phyloP scores from a whole-genome alignment of 2,329 filamentous ascomycete species.

The Aspergillus eucalypticola region DNA sequence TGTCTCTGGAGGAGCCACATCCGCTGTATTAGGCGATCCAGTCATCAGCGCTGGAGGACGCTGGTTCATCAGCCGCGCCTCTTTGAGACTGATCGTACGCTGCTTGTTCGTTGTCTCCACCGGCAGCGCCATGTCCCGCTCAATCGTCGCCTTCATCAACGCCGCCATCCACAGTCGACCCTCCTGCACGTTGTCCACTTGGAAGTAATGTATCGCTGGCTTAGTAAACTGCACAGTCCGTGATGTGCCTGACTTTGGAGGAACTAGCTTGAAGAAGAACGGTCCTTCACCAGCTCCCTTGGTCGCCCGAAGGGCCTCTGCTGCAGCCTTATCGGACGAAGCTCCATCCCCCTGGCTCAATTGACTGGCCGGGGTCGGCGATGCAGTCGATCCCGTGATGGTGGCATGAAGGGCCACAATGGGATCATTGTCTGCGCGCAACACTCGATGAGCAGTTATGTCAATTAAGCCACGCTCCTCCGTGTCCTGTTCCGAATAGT shows the following conservation, averaged over 20 bases:
- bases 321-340: conserved; percentile 33
- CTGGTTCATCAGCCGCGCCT: conserved; percentile 84
- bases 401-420: conserved; percentile 89
- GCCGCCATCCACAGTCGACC: conserved; percentile 98
- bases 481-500: conserved; percentile 88
- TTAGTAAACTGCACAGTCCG: conserved; percentile 97
- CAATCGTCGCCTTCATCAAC: conserved; percentile 97
- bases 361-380: conserved; percentile 57
- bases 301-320: conserved; percentile 32
- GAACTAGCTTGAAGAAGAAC: conserved; percentile 98
- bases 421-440: conserved; percentile 87
- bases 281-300: conserved; percentile 62
- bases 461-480: conserved; percentile 96
- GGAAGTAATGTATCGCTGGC: conserved; percentile 95
- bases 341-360: conserved; percentile 39
- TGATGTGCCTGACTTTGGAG: conserved; percentile 81
- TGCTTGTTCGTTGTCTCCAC: conserved; percentile 94
- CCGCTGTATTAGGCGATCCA: conserved; percentile 30
- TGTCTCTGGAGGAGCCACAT: conserved; percentile 27
- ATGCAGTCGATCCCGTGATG: conserved; percentile 78
- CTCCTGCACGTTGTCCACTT: conserved; percentile 83
- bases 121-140: conserved; percentile 74
- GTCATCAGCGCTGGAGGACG: conserved; percentile 86
- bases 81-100: conserved; percentile 89
- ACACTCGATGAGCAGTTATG: conserved; percentile 95